Base-by-base conservation (phyloP, 768 basidiomycete species). In the Coprinellus micaceus region DNA sequence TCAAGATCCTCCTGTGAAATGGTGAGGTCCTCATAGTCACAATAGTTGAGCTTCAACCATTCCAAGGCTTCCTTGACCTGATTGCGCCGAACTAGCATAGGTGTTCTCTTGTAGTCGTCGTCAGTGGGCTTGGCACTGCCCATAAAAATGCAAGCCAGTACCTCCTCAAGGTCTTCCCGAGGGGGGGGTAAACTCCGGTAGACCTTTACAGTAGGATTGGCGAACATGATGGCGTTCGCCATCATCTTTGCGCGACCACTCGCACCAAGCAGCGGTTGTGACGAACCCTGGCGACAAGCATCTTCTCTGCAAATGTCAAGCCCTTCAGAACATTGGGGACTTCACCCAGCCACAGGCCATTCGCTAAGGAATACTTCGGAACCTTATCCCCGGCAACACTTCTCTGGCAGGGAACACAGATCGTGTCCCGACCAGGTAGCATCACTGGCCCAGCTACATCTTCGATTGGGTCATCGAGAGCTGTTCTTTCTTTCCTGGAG, bases 301-400 rank as follows among this genome's bases (percentile, higher is more conserved):
- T 51, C 13, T 36, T 6, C 30, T 51, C 49, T 4, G 49, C 49
- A 51, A 51, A 51, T 51, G 49, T 51, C 11, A 51, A 28, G 13
- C 33, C 19, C 17, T 51, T 19, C 17, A 51, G 49, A 10, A 9
- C 49, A 11, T 30, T 15, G 6, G 49, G 49, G 13, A 51, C 19
- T 5, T 51, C 49, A 6, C 49, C 49, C 4, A 51, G 25, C 49
- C 49, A 51, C n/a, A 51, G 30, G n/a, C 49, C 49, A 51, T 51
- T 51, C 6, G 49, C 49, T 36, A 51, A 36, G 4, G 49, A 30
- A 17, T 7, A 51, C 28, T 30, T 10, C 11, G 49, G 49, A 6
- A 5, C 10, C 15, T 30, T 30, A 12, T 36, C 28, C 30, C 22
- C 33, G 33, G 15, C 33, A 4, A 19, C 9, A 28, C 12, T 21